Base-by-base conservation (phyloP, 176 grass and related monocot species). In the Bromus sterilis region DNA sequence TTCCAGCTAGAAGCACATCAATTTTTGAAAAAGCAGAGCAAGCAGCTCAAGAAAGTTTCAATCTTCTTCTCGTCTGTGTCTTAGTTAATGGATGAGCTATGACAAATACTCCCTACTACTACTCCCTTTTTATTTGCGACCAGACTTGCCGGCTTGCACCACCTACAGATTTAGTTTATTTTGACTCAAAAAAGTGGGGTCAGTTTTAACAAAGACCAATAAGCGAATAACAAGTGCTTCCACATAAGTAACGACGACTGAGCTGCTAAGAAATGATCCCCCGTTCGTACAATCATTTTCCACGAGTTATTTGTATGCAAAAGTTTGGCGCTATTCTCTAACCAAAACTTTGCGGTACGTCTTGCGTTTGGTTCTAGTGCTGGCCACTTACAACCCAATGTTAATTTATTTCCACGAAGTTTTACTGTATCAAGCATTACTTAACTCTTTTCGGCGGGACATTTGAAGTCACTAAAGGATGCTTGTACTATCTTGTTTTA, bases 181-280 rank as follows among this genome's bases (percentile, higher is more conserved):
- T 76, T 83, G 80, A 83, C 44, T 77, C 57, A 26, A 37, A 59
- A 56, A 71, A 71, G 15, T 72, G 44, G 11, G 35, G 85, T 68
- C 85, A 87, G 60, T 83, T 83, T 88, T 88, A 88, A 88, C 44
- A 83, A 70, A 77, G 77, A 85, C 87, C 59, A 81, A 85, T 85
- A 28, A 71, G 41, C 37, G 11, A 74, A 76, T 63, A 78, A 78
- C 57, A 80, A 44, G 71, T 76, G 62, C 10, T 7, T 85, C 74
- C 82, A 63, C 53, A 76, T 85, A 56, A 85, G 71, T 59, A 85
- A 77, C 61, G 87, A 89, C 82, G 87, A 89, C 82, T 36, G 12
- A 14, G 6, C 66, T 41, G 6, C 66, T 41, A 73, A 71, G 24
- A 62, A 9, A 7, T 28, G 7, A 56, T 11, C 21, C 20, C 61